These are phyloP conservation scores for Colletotrichum somersetense DNA, from an alignment of 2,329 filamentous ascomycete species.

Conservation along the genomic window DNA sequence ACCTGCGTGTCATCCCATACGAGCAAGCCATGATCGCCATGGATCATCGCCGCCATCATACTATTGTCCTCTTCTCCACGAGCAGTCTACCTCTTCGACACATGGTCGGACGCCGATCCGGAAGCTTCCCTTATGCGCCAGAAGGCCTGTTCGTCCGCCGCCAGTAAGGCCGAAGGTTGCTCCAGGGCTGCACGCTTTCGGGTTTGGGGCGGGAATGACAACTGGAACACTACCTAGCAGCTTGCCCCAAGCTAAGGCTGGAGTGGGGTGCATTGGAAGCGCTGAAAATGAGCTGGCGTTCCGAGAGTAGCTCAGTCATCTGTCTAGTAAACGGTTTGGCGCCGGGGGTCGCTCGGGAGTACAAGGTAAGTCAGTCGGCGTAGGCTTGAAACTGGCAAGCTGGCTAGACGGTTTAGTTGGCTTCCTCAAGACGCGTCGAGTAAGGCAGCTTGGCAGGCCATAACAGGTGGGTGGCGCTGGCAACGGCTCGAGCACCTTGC, in stretches of 20 bases:
- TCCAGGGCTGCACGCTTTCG: constrained; percentile 1
- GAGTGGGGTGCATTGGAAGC: constrained; percentile 4
- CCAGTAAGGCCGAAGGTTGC: not conserved
- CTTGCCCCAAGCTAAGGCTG: not conserved
- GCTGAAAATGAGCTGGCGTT: constrained; percentile 1
- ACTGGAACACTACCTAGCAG: not conserved
- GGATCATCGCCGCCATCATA: constrained; percentile 30
- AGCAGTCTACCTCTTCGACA: constrained; percentile 15
- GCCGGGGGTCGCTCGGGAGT: constrained; percentile 23
- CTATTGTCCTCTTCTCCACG: constrained; percentile 31
- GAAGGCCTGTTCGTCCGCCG: constrained; percentile 3
- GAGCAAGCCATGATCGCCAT: constrained; percentile 20
- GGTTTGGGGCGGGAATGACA: constrained; percentile 11
- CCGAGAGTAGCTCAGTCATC: not conserved
- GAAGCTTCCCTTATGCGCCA: constrained; percentile 31
- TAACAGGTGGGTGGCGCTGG: constrained; percentile 3
- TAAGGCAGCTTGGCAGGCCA: constrained; percentile 6
- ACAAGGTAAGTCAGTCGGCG: constrained; percentile 11
- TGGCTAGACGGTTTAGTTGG: not conserved
- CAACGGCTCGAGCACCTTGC: constrained; percentile 9
- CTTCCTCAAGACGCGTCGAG: not conserved
- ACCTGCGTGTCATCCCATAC: constrained; percentile 33
- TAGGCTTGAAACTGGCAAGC: not conserved
- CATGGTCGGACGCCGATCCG: constrained; percentile 32
- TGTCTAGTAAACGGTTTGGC: constrained; percentile 20